A percentile compares a stretch with the other conserved stretches of the same genome.
Conservation (phyloP, 2,329 filamentous ascomycete species). For the Neonectria magnoliae region DNA sequence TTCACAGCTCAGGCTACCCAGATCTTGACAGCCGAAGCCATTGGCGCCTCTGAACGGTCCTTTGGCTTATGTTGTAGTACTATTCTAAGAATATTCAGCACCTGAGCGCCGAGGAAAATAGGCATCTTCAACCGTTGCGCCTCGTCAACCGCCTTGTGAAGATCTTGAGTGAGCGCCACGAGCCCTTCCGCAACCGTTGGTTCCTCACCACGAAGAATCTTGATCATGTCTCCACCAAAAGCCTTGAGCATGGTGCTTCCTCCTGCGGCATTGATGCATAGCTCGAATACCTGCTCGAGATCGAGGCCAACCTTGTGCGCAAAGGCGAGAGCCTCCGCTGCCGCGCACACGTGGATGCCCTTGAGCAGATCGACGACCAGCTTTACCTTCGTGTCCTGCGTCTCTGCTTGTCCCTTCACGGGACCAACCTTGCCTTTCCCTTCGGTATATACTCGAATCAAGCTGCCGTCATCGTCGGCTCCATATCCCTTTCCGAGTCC, state of each 20-base stretch:
- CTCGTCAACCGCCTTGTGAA: conserved; percentile 23
- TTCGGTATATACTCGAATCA: conserved; percentile 24
- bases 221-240: conserved; percentile 20
- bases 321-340: conserved; percentile 28
- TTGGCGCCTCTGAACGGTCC: conserved; percentile 11
- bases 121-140: conserved; percentile 26
- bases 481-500: conserved; percentile 65
- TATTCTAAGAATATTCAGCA: conserved; percentile 22
- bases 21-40: conserved; percentile 22
- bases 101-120: conserved; percentile 22
- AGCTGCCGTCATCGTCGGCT: conserved; percentile 21
- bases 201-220: conserved; percentile 10
- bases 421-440: conserved; percentile 10
- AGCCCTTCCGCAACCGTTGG: conserved; percentile 2
- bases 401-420: not conserved
- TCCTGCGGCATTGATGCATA: conserved; percentile 29
- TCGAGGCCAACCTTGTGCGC: conserved; percentile 29
- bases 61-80: conserved; percentile 24
- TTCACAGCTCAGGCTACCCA: conserved; percentile 15
- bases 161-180: not conserved
- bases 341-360: conserved; percentile 28
- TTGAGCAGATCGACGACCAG: conserved; percentile 24
- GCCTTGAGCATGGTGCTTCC: conserved; percentile 21
- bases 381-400: conserved; percentile 8
- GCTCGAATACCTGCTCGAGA: conserved; percentile 27